phyloP scores from a whole-genome alignment of 202 grass and related monocot species.

The Panicum virgatum region DNA sequence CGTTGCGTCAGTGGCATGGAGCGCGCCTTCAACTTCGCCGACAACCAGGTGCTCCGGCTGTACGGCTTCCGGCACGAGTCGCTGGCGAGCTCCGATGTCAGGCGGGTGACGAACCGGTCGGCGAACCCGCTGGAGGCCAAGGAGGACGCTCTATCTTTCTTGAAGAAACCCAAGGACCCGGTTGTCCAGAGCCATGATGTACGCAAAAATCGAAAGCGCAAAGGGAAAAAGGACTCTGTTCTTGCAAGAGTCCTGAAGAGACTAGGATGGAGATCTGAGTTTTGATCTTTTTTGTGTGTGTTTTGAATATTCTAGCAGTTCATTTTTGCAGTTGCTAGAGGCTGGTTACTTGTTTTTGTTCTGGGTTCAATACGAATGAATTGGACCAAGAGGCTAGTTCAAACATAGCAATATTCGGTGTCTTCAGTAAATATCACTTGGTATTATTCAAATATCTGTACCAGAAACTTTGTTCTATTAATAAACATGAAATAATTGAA shows the following conservation, averaged over 20 bases:
- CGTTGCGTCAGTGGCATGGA: constrained; percentile 55
- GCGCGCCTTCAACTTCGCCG: constrained; percentile 75
- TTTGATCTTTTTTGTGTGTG: background rate
- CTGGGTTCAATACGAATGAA: background rate
- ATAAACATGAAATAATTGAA: background rate
- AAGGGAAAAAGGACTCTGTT: background rate
- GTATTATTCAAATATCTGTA: background rate
- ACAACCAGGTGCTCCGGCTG: constrained; percentile 66
- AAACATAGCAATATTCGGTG: background rate
- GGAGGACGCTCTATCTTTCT: constrained; percentile 38
- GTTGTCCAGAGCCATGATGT: constrained; percentile 10
- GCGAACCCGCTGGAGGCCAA: constrained; percentile 46
- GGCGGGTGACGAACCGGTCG: constrained; percentile 38
- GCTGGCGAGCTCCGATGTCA: constrained; percentile 44
- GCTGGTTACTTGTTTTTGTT: background rate
- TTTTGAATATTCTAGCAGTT: background rate
- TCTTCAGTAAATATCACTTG: background rate
- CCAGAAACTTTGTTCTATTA: background rate
- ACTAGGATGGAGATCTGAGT: background rate
- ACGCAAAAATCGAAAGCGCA: constrained; percentile 9
- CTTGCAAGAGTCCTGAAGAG: background rate
- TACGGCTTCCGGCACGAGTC: constrained; percentile 61
- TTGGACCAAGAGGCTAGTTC: background rate
- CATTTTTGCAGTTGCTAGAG: background rate
- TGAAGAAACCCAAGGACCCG: constrained; percentile 38